These are phyloP conservation scores for Coccinonectria pachysandricola DNA, from an alignment of 2,329 filamentous ascomycete genomes.

Conservation along the genomic window DNA sequence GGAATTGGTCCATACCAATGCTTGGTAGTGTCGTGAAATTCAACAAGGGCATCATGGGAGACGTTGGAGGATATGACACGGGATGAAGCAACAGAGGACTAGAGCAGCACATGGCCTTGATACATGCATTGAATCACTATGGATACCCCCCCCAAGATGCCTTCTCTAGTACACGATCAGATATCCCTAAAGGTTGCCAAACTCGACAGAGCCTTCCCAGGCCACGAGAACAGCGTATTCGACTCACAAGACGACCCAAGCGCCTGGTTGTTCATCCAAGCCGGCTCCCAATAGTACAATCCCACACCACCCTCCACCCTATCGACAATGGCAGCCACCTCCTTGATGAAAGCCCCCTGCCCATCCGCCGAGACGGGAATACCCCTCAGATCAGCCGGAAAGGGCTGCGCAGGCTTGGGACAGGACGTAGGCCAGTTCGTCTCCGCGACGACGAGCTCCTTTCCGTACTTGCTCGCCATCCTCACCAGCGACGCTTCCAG, in stretches of 20 bases:
- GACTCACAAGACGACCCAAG: slow-evolving; percentile 56
- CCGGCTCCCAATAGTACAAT: slow-evolving; percentile 66
- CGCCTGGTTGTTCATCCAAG: slow-evolving; percentile 55
- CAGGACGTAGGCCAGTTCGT: slow-evolving; percentile 60
- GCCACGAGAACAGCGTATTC: slow-evolving; percentile 50
- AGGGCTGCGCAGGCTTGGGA: slow-evolving; percentile 44
- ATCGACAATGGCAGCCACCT: slow-evolving; percentile 46
- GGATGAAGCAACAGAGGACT: too few species aligned
- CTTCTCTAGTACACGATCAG: too few species aligned
- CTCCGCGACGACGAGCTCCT: slow-evolving; percentile 59
- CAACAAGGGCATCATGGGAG: too few species aligned
- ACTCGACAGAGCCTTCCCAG: slow-evolving; percentile 45
- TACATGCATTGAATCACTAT: too few species aligned
- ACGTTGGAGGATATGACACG: too few species aligned
- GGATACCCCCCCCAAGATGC: too few species aligned
- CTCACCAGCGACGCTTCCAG: slow-evolving; percentile 46
- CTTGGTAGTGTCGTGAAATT: too few species aligned
- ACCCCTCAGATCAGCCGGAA: slow-evolving; percentile 47
- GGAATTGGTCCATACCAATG: too few species aligned
- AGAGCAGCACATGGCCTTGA: too few species aligned
- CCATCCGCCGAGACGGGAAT: slow-evolving; percentile 56
- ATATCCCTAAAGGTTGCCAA: slow-evolving; percentile 44
- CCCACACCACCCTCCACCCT: slow-evolving; percentile 45
- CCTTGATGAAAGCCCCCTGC: slow-evolving; percentile 50
- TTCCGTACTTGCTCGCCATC: slow-evolving; percentile 51